Base-by-base conservation (phyloP, 192 early-diverging fungal species). In the Rhizophlyctis rosea region DNA sequence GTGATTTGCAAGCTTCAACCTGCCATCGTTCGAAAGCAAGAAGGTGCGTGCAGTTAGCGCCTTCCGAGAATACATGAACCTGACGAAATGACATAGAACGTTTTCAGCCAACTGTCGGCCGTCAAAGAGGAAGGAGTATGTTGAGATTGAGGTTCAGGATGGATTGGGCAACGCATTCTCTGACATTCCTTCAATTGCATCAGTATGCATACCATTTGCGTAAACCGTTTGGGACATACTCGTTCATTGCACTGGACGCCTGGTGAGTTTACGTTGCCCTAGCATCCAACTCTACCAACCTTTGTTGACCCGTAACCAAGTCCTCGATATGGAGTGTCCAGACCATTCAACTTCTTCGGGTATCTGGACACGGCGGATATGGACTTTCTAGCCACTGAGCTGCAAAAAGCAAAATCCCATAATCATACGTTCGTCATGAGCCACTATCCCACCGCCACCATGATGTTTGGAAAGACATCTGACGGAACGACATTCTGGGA, bases 261-360 rank as follows among this genome's bases (percentile, higher is more conserved):
- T 94, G 91, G 80, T 83, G 70, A 58, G 54, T 59, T 32, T 44
- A 56, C 62, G 21, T 35, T 11, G 28, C 16, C 34, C 13, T 14
- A 36, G 58, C 9, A 7, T 44, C 9, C 39, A 44, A 44, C 18
- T 18, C 39, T 18, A 44, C 18, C 39, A 13, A 4, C 21, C 9
- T 16, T 16, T 57, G 5, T 52, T 25, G 50, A n/a, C 48, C 32
- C 9, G 18, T 11, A 25, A 3, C 23, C 67, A 18, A 83, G 73
- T 35, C 87, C 89, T 1, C 74, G 79, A 24, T 76, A 71, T n/a
- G 90, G 91, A 25, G 82, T 87, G 53, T 76, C 84, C 24, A 67
- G 90, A 27, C 94, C 94, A 23, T 79, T 93, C 65, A 96, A 96
- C 58, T 96, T 96, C 67, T 96, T 94, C 64, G 91, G 94, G 3